phyloP scores from a whole-genome alignment of 2,329 filamentous ascomycete species.

The Xylaria sp. region DNA sequence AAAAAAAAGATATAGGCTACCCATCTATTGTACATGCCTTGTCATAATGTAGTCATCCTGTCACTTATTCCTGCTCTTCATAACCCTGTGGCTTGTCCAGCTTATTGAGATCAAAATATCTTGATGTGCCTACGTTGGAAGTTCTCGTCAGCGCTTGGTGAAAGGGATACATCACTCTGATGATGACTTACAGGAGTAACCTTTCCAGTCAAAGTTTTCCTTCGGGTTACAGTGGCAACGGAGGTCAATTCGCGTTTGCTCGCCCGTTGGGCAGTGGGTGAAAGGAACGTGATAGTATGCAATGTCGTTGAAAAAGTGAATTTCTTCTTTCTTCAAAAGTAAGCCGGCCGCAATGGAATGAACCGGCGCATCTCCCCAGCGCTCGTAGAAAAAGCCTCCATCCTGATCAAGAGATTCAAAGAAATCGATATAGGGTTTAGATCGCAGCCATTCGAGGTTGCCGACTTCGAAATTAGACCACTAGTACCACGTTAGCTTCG shows the following conservation, averaged over 20 bases:
- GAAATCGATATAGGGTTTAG: slow-evolving; percentile 87
- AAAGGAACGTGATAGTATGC: slow-evolving; percentile 98
- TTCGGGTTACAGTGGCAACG: slow-evolving; percentile 95
- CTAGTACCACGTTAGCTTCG: slow-evolving; percentile 58
- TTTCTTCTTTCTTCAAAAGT: slow-evolving; percentile 89
- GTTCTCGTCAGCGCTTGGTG: slow-evolving; percentile 11
- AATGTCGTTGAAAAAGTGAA: slow-evolving; percentile 99
- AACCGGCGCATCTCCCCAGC: slow-evolving; percentile 97
- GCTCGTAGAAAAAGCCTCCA: slow-evolving; percentile 98
- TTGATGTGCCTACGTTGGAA: slow-evolving; percentile 74
- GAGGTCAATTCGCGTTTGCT: slow-evolving; percentile 83
- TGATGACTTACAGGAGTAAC: slow-evolving; percentile 85
- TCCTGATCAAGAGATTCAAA: slow-evolving; percentile 89
- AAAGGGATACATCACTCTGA: neutral
- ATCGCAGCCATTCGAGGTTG: slow-evolving; percentile 92
- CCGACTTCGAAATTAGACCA: slow-evolving; percentile 99
- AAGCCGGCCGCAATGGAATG: slow-evolving; percentile 95
- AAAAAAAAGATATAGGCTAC: slow-evolving; percentile 35
- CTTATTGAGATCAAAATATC: slow-evolving; percentile 85
- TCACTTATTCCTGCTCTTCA: slow-evolving; percentile 65
- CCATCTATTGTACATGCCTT: slow-evolving; percentile 38
- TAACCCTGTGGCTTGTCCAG: slow-evolving; percentile 87
- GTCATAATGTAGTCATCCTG: slow-evolving; percentile 27
- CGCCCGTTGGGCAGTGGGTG: slow-evolving; percentile 94
- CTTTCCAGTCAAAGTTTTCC: slow-evolving; percentile 99